Evolutionary conservation across 768 basidiomycete species (phyloP).

Genomic region (Naganishia onofrii): DNA sequence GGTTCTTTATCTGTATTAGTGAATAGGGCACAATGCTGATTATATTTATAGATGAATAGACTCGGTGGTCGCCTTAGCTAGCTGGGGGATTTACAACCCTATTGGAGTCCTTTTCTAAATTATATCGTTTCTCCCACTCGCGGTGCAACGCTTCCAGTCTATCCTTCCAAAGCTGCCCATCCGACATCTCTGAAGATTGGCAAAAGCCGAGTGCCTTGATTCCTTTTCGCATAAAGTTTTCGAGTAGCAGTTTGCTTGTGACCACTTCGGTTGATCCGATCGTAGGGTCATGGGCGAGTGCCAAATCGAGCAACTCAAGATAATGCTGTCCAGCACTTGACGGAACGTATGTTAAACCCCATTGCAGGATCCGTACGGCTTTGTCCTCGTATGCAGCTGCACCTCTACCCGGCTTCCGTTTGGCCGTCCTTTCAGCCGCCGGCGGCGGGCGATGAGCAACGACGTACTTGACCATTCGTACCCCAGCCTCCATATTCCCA

Average conservation of each 20-base stretch:
- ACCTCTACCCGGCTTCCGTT: not conserved
- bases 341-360: not conserved
- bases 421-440: not conserved
- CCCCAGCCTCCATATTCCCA: not conserved
- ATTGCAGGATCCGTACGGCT: not conserved
- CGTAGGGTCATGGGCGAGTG: not conserved
- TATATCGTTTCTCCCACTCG: not conserved
- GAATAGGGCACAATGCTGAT: not conserved
- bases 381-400: not conserved
- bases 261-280: not conserved
- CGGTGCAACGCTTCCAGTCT: slow-evolving; percentile 2
- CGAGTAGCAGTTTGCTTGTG: not conserved
- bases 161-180: not conserved
- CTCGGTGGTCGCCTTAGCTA: not conserved
- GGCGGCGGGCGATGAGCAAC: not conserved
- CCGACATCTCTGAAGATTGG: not conserved
- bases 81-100: not conserved
- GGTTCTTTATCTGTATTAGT: not conserved
- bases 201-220: not conserved
- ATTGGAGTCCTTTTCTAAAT: not conserved
- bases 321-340: not conserved
- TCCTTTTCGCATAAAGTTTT: not conserved
- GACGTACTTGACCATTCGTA: slow-evolving; percentile 16
- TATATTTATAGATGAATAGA: not conserved
- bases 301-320: slow-evolving; percentile 13